phyloP scores from a whole-genome alignment of 2,329 filamentous ascomycete species.

The Xylaria sp. region DNA sequence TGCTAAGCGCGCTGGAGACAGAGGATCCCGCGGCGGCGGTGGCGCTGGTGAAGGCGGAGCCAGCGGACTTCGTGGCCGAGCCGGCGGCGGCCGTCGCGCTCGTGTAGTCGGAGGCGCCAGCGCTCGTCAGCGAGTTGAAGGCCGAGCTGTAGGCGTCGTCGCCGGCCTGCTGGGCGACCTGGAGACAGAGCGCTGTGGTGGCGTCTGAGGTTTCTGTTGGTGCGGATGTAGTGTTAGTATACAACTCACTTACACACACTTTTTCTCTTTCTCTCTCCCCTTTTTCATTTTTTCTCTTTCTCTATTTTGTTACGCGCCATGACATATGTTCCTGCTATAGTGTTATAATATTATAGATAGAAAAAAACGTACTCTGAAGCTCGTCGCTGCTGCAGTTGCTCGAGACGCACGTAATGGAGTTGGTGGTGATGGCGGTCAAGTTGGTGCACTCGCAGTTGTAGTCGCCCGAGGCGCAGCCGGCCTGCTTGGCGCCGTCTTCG shows the following conservation, averaged over 20 bases:
- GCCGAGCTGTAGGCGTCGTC: slow-evolving; percentile 4
- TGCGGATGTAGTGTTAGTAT: background rate
- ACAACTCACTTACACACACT: background rate
- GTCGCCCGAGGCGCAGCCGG: slow-evolving; percentile 52
- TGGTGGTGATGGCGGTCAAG: slow-evolving; percentile 50
- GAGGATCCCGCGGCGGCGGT: slow-evolving; percentile 10
- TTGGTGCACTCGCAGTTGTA: slow-evolving; percentile 55
- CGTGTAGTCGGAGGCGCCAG: background rate
- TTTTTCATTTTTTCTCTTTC: background rate
- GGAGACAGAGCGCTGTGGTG: slow-evolving; percentile 45
- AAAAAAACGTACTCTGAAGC: slow-evolving; percentile 49
- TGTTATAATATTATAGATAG: too few relatives aligned
- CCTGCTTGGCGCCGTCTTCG: slow-evolving; percentile 45
- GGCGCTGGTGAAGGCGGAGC: slow-evolving; percentile 12
- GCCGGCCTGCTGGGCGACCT: slow-evolving; percentile 32
- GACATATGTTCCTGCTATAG: too few relatives aligned
- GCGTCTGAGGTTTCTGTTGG: slow-evolving; percentile 10
- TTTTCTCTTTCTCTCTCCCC: too few relatives aligned
- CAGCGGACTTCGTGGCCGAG: slow-evolving; percentile 3
- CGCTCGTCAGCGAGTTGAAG: background rate
- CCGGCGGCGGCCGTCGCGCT: background rate
- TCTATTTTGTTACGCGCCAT: background rate
- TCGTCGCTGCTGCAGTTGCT: slow-evolving; percentile 51
- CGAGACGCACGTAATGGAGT: slow-evolving; percentile 53
- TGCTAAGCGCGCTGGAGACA: slow-evolving; percentile 5